Evolutionary conservation across 2,329 filamentous ascomycete genomes (phyloP), one percentile per base, ranked within the genome.

Genomic region (Claviceps africana): DNA sequence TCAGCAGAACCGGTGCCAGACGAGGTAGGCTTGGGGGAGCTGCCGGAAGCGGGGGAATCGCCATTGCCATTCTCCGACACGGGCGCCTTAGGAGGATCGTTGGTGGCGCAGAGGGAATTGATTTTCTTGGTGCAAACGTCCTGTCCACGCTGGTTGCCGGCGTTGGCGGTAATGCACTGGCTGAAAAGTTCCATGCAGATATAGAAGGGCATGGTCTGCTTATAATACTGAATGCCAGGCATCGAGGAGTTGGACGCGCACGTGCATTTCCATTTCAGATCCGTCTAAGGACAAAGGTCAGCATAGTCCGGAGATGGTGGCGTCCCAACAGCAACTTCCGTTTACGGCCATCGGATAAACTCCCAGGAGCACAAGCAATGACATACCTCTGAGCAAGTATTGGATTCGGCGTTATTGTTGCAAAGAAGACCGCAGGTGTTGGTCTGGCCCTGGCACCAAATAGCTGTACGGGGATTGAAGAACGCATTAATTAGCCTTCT

Each of bases 221-320:
- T 58, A 66, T 77, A 81, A 63, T 74, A 71, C 63, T 77, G 66
- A 46, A 81, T 70, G 53, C 72, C 74, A 15, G 77, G 76, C 7
- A 68, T 66, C 47, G 69, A 71, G 59, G 62, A 66, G 64, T 79
- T 77, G 56, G 64, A 59, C 35, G 61, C 51, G 68, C 77, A 80
- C 17, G 64, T 68, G 64, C 77, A 81, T 17, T 61, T 57, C 65
- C 70, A 80, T 51, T 64, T 57, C 44, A 80, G 69, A 42, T 51
- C 51, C 72, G 77, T 56, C 44, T 54, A 28, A 47, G 19, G n/a
- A 30, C 30, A 47, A 8, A 17, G 22, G 37, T 55, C 47, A 56
- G 52, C 44, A 50, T 37, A 43, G 31, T 13, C 45, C 37, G 28
- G 7, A 9, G 30, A 15, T 11, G 54, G 30, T 55, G 48, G 47